Evolutionary conservation across 345 rosid species (phyloP), one percentile per base, ranked within the genome.

Genomic region (Leavenworthia alabamica): DNA sequence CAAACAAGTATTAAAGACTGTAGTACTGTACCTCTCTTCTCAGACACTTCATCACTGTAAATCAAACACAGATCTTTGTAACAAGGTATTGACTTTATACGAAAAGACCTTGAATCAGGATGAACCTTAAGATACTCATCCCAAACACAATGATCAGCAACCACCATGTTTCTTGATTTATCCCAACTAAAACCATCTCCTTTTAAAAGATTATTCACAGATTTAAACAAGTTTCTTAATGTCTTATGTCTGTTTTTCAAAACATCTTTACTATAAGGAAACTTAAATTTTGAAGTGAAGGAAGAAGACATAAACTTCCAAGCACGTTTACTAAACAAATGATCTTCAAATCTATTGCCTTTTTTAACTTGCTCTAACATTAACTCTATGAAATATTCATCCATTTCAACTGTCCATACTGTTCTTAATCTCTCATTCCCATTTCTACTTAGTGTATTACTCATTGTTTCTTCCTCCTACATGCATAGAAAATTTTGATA

Each of bases 381-480:
- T 0, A 85, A 80, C 39, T 81, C 81, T 4, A 90, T 82, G 78
- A 90, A 87, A 73, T 71, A 85, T n/a, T 80, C 49, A 63, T 90
- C 90, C 96, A 85, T 90, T 65, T 90, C 96, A 16, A 83, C 88
- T 1, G 94, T 85, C 96, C 96, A 90, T 58, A 83, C 76, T 7
- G 96, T 90, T 79, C 96, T 81, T 40, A 79, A 55, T 12, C 87
- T 80, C 54, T 80, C 86, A 16, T 61, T 62, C 0, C 75, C 58
- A 36, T 39, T 58, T 64, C 40, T 31, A 23, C 62, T 13, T 16
- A 11, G 11, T 12, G 40, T 26, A 32, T 43, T 60, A 32, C 50
- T 60, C 67, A 60, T 72, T 47, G 0, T 11, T 19, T 13, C 5
- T 6, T 4, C 2, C 27, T 29, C 78, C 5, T 53, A 60, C 45